Evolutionary conservation across 306 rosid genomes (phyloP).

Genomic region (Sechiopsis laciniata): DNA sequence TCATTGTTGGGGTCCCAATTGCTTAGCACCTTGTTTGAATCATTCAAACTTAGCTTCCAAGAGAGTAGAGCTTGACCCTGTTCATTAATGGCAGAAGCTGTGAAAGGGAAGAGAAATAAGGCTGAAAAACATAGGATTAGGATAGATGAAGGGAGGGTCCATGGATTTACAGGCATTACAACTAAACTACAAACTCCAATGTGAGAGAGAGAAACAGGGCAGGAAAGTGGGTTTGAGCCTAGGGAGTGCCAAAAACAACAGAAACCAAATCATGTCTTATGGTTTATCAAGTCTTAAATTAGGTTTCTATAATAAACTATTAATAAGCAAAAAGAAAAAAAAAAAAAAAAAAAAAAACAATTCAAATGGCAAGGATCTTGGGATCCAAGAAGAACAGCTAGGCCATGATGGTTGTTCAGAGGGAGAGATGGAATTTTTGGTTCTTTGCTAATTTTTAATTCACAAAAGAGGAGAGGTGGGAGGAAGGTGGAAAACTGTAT

Average conservation of each 20-base stretch:
- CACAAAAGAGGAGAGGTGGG: conserved; percentile 34
- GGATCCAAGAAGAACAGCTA: conserved; percentile 93
- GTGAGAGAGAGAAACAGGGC: conserved; percentile 30
- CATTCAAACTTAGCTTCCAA: conserved; percentile 74
- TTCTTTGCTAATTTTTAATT: conserved; percentile 52
- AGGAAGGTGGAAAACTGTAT: conserved; percentile 34
- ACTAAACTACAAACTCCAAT: conserved; percentile 53
- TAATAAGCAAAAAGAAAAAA: no score
- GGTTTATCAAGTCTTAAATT: no score
- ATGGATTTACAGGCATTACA: conserved; percentile 89
- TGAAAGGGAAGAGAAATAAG: neutral
- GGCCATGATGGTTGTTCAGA: conserved; percentile 65
- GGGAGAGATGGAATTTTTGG: conserved; percentile 54
- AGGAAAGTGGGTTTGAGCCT: conserved; percentile 44
- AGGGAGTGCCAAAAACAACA: conserved; percentile 59
- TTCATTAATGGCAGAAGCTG: conserved; percentile 49
- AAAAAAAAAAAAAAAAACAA: neutral
- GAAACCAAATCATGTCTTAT: conserved; percentile 79
- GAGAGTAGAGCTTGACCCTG: conserved; percentile 77
- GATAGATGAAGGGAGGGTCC: conserved; percentile 46
- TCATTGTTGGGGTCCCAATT: conserved; percentile 56
- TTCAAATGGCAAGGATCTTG: conserved; percentile 50
- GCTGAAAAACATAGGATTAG: conserved; percentile 29
- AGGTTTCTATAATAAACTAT: conserved; percentile 23
- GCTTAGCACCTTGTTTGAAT: conserved; percentile 38